These are phyloP conservation scores for Trichodelitschia bisporula DNA, from an alignment of 495 filamentous ascomycete genomes.

Conservation along the genomic window DNA sequence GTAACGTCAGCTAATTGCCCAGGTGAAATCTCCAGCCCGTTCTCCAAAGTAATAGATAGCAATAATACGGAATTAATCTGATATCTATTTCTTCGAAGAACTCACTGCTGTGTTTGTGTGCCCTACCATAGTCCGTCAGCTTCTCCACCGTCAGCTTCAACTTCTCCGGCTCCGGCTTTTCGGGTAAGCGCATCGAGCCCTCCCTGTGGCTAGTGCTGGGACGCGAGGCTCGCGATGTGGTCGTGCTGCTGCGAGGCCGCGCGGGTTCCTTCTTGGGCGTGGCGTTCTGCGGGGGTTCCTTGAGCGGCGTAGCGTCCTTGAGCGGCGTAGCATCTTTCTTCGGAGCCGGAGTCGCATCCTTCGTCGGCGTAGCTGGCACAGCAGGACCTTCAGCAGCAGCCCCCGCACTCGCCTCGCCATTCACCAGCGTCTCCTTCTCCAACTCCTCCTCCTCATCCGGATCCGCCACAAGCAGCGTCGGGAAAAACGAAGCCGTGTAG, in stretches of 20 bases:
- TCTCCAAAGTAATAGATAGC: no score
- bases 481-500: conserved; percentile 78
- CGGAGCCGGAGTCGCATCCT: background rate
- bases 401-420: conserved; percentile 1
- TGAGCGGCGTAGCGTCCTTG: no score
- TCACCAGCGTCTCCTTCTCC: background rate
- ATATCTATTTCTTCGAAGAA: no score
- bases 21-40: background rate
- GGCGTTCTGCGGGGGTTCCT: no score
- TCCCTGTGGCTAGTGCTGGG: conserved; percentile 8
- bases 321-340: conserved; percentile 1
- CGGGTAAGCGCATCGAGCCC: conserved; percentile 14
- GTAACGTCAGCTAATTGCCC: conserved; percentile 8
- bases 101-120: no score
- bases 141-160: conserved; percentile 56
- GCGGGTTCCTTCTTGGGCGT: no score
- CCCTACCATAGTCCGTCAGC: conserved; percentile 49
- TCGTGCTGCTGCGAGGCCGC: conserved; percentile 6
- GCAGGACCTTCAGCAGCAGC: conserved; percentile 1
- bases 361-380: conserved; percentile 2
- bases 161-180: conserved; percentile 39
- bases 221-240: conserved; percentile 4
- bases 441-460: conserved; percentile 62
- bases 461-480: conserved; percentile 63
- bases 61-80: no score